A percentile compares a stretch with the other conserved stretches of the same genome.
Evolutionary conservation across 2,329 filamentous ascomycete species (phyloP).

Genomic region (Zarea fungicola): DNA sequence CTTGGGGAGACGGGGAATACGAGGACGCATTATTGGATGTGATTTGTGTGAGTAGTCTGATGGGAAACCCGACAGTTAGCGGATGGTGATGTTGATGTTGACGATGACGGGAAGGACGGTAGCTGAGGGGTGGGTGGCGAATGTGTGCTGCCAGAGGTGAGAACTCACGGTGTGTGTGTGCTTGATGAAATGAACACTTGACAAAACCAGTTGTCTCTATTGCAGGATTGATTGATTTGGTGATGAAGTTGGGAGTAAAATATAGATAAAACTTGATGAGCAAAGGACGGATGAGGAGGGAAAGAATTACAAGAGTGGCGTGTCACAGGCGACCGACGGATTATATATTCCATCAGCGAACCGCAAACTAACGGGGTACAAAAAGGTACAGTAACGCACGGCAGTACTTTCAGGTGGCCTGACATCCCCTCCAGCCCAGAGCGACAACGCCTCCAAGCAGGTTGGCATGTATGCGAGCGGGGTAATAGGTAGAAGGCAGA

Average conservation of each 20-base stretch:
- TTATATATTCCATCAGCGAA: background rate
- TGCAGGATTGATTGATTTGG: background rate
- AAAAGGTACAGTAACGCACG: slow-evolving; percentile 3
- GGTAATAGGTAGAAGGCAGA: background rate
- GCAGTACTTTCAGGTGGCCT: background rate
- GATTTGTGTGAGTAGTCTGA: slow-evolving; percentile 12
- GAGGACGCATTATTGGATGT: slow-evolving; percentile 40
- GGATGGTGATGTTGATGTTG: background rate
- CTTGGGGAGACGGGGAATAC: slow-evolving; percentile 43
- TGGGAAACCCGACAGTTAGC: background rate
- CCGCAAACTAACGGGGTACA: background rate
- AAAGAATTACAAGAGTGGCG: background rate
- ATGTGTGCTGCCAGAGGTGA: background rate
- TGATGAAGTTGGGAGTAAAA: no score
- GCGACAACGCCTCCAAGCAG: background rate
- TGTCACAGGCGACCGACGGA: background rate
- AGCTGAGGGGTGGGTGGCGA: background rate
- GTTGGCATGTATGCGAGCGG: slow-evolving; percentile 5
- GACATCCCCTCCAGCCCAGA: background rate
- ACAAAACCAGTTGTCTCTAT: background rate
- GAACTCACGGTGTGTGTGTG: slow-evolving; percentile 1
- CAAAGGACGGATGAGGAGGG: background rate
- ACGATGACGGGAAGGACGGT: background rate
- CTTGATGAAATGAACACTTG: background rate
- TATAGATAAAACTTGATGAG: background rate